phyloP scores from a whole-genome alignment of 2,329 filamentous ascomycete species.

The Fusarium buharicum region DNA sequence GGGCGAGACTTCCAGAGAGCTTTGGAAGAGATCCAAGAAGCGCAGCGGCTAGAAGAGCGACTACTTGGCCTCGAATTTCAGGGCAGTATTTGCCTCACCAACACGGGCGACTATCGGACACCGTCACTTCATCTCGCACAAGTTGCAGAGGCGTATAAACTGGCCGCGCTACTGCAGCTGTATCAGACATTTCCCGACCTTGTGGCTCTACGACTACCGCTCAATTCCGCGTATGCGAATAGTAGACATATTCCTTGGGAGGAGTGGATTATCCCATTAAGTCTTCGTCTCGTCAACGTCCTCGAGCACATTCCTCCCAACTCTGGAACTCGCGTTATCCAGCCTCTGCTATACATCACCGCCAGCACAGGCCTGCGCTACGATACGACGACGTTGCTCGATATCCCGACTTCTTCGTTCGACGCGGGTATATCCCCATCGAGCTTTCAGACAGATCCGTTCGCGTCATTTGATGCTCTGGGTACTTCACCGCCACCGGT shows the following conservation, averaged over 20 bases:
- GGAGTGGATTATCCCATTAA: slow-evolving; percentile 52
- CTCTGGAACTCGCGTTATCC: slow-evolving; percentile 52
- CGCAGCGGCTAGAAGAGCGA: slow-evolving; percentile 50
- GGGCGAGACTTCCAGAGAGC: slow-evolving; percentile 46
- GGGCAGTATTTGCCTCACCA: slow-evolving; percentile 20
- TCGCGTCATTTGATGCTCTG: slow-evolving; percentile 25
- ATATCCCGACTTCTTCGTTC: slow-evolving; percentile 29
- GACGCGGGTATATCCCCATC: slow-evolving; percentile 15
- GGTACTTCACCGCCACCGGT: slow-evolving; percentile 16
- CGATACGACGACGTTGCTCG: slow-evolving; percentile 30
- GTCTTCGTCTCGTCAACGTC: slow-evolving; percentile 48
- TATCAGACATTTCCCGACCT: slow-evolving; percentile 55
- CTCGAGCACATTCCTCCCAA: slow-evolving; percentile 50
- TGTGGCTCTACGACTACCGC: slow-evolving; percentile 47
- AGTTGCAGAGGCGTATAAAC: slow-evolving; percentile 54
- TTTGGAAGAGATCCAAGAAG: slow-evolving; percentile 40
- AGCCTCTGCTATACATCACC: slow-evolving; percentile 52
- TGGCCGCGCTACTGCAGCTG: slow-evolving; percentile 53
- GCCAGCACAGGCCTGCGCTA: slow-evolving; percentile 51
- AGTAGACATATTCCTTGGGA: slow-evolving; percentile 48
- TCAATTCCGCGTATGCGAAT: slow-evolving; percentile 28
- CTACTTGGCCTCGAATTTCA: slow-evolving; percentile 49
- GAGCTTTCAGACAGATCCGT: slow-evolving; percentile 9
- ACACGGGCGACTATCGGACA: slow-evolving; percentile 48
- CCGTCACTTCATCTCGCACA: slow-evolving; percentile 49